Percentiles rank a stretch among this genome's conserved stretches.
Conservation (phyloP, 495 filamentous ascomycete species). For the Xylaria curta region DNA sequence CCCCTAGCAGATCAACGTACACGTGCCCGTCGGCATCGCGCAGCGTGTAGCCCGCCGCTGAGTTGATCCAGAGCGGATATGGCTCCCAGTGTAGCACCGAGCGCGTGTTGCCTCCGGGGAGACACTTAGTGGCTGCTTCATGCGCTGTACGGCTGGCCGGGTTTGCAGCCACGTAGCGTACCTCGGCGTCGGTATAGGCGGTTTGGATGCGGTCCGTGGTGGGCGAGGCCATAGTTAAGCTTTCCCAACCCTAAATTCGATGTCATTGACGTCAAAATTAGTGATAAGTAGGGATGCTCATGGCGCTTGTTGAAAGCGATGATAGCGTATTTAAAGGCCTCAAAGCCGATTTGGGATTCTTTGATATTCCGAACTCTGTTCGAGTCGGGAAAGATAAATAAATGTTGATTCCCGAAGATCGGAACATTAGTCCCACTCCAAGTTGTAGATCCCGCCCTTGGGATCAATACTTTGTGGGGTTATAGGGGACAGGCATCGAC, state of each 20-base stretch:
- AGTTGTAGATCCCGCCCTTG: neutral
- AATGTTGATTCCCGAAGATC: slow-evolving; percentile 15
- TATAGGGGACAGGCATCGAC: neutral
- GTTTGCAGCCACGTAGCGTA: slow-evolving; percentile 43
- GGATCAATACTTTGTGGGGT: slow-evolving; percentile 2
- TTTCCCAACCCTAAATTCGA: neutral
- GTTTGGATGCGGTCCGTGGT: slow-evolving; percentile 15
- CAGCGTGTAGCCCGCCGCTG: slow-evolving; percentile 46
- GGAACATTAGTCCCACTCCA: neutral
- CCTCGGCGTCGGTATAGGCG: slow-evolving; percentile 41
- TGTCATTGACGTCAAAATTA: neutral
- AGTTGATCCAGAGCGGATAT: slow-evolving; percentile 59
- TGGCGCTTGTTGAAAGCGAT: neutral
- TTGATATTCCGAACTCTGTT: neutral
- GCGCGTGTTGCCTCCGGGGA: slow-evolving; percentile 69
- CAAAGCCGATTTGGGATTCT: neutral
- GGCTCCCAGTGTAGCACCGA: slow-evolving; percentile 62
- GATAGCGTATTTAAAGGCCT: neutral
- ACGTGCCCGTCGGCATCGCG: slow-evolving; percentile 52
- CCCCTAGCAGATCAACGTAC: slow-evolving; percentile 58
- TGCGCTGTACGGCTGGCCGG: slow-evolving; percentile 45
- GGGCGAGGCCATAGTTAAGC: neutral
- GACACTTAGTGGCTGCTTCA: slow-evolving; percentile 44
- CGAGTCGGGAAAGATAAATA: neutral
- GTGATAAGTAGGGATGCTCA: neutral